Conservation (phyloP, 1,284 basidiomycete species). For the Cryptococcus maquisensis region DNA sequence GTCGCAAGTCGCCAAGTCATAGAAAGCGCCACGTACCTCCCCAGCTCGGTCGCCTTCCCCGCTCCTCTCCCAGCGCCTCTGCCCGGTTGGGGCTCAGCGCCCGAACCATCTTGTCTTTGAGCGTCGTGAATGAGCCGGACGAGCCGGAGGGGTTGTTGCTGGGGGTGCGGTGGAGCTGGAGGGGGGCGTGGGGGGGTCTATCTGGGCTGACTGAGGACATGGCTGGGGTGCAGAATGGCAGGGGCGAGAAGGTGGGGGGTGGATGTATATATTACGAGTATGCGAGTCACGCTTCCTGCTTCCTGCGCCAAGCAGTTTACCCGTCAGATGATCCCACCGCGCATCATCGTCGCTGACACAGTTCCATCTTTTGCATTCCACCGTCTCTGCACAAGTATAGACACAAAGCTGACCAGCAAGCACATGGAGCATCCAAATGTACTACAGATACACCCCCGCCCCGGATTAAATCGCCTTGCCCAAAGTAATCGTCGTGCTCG, state of each 20-base stretch:
- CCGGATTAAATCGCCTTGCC: not conserved
- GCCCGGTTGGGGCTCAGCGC: constrained; percentile 17
- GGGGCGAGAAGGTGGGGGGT: not conserved
- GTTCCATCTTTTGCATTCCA: not conserved
- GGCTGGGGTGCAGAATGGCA: not conserved
- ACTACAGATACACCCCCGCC: not conserved
- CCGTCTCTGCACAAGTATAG: not conserved
- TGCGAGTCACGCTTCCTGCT: too few relatives aligned
- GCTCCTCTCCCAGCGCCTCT: constrained; percentile 1
- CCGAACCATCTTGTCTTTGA: constrained; percentile 15
- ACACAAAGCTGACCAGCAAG: not conserved
- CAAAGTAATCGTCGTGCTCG: not conserved
- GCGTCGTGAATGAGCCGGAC: constrained; percentile 8
- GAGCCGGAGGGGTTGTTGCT: constrained; percentile 3
- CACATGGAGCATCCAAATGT: not conserved
- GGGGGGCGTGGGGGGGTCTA: not conserved
- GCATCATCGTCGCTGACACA: not conserved
- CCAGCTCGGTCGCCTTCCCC: constrained; percentile 11
- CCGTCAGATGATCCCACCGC: not conserved
- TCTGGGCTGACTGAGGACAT: not conserved
- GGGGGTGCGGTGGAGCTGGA: not conserved
- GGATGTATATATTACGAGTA: too few relatives aligned
- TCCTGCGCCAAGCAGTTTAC: not conserved
- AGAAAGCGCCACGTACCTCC: constrained; percentile 10
- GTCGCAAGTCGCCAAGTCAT: not conserved